A percentile compares a stretch with the other conserved stretches of the same genome.
Evolutionary conservation across 345 rosid genomes (phyloP).

Genomic region (Eucalyptus melliodora): DNA sequence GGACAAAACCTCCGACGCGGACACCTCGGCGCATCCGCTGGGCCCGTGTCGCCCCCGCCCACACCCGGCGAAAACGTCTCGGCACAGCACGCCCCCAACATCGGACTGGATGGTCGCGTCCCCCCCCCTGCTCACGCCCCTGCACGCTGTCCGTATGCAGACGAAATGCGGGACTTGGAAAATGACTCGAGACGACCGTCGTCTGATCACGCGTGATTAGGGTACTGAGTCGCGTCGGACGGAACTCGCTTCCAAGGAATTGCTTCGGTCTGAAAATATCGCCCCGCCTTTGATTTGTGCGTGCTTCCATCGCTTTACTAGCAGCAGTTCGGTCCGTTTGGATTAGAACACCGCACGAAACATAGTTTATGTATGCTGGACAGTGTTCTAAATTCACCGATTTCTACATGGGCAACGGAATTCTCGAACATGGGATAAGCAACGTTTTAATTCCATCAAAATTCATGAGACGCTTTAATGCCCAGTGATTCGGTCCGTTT

Average conservation of each 20-base stretch:
- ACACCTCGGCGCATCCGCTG: neutral
- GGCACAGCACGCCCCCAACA: neutral
- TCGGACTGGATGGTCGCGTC: neutral
- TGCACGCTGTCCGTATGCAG: neutral
- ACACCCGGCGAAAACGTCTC: neutral
- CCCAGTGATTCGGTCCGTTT: neutral
- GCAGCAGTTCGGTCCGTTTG: neutral
- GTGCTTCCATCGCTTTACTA: neutral
- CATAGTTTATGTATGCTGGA: no score
- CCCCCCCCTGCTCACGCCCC: neutral
- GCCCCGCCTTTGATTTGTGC: no score
- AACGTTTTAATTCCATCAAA: neutral
- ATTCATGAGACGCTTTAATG: neutral
- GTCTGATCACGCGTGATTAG: neutral
- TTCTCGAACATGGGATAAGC: fast-evolving
- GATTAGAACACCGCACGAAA: neutral
- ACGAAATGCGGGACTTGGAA: neutral
- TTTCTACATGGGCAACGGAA: neutral
- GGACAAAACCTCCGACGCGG: neutral
- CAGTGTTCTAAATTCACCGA: neutral
- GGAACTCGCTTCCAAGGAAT: neutral
- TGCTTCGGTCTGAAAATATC: neutral
- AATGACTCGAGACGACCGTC: neutral
- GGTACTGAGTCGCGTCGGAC: neutral
- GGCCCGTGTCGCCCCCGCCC: neutral